Base-by-base conservation (phyloP, 768 basidiomycete genomes). In the Inosperma sp. region DNA sequence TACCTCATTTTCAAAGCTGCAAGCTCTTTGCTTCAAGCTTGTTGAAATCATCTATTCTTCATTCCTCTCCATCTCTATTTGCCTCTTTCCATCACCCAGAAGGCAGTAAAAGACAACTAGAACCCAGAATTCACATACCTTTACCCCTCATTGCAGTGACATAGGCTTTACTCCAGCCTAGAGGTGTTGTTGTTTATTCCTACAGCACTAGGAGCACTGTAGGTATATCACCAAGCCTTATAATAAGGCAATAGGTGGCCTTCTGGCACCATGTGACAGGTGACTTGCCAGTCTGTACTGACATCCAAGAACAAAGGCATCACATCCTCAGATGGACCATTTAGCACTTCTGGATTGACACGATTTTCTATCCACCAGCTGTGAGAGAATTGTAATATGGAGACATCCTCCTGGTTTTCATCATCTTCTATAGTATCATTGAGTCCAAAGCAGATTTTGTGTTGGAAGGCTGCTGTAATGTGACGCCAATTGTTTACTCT, bases 361-460 rank as follows among this genome's bases (percentile, higher is more conserved):
- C 66, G 66, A 25, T 65, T 62, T 27, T 68, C 66, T 0, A 58
- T 63, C 1, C 33, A 26, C 1, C 40, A 16, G 14, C 36, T 52
- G 43, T 70, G 67, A 0, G 63, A 61, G 8, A 54, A 53, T 52
- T 68, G 67, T 3, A 63, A 45, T 0, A 64, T 58, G 7, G 53
- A 46, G 2, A 64, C 23, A 0, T 56, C 49, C 2, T 60, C 54
- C 0, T 45, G 40, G 3, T 58, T 52, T 0, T 52, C 50, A 1
- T 49, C 16, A 3, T 37, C 35, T 7, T n/a, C 37, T 1, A 27
- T 9, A 21, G 40, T 10, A 1, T 49, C 27, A 4, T 22, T 10
- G 17, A 43, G 16, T 14, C 9, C 5, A 1, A 17, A 13, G 9
- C 40, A 50, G 3, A 12, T 14, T 25, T 40, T 40, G 8, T 36